Conservation (phyloP, 306 rosid genomes). For the Cicer yamashitae region DNA sequence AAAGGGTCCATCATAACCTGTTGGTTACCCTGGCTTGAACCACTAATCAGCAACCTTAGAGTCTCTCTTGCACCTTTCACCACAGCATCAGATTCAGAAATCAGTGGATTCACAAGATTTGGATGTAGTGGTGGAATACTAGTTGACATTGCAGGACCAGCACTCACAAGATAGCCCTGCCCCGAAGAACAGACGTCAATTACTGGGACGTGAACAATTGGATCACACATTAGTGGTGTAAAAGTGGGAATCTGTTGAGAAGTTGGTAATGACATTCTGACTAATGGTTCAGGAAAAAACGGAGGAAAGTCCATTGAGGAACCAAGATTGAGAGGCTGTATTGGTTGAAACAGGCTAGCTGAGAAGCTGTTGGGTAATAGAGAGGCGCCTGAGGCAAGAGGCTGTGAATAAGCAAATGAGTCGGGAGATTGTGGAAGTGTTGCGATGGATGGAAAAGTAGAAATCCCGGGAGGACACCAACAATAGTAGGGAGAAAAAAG, state of each 20-base stretch:
- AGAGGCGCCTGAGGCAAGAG: constrained; percentile 71
- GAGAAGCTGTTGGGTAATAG: constrained; percentile 64
- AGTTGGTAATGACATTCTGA: constrained; percentile 67
- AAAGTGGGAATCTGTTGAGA: constrained; percentile 90
- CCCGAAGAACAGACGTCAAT: constrained; percentile 93
- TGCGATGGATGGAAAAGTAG: constrained; percentile 57
- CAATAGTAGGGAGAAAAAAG: constrained; percentile 88
- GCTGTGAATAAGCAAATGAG: constrained; percentile 46
- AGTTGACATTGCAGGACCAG: constrained; percentile 82
- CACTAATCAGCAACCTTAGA: constrained; percentile 72
- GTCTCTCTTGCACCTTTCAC: constrained; percentile 95
- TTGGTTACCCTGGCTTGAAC: constrained; percentile 75
- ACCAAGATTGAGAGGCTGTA: constrained; percentile 59
- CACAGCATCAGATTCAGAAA: constrained; percentile 75
- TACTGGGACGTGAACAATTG: constrained; percentile 90
- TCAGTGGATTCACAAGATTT: constrained; percentile 69
- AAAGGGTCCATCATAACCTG: constrained; percentile 66
- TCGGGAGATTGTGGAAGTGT: constrained; percentile 53
- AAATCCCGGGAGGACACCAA: constrained; percentile 82
- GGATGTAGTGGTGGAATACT: constrained; percentile 77
- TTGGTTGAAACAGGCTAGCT: constrained; percentile 62
- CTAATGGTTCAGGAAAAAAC: constrained; percentile 75
- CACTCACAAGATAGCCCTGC: constrained; percentile 91
- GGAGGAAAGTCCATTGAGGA: constrained; percentile 77
- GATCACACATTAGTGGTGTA: constrained; percentile 91